Conservation (phyloP, 2,329 filamentous ascomycete species). For the Botrytis squamosa region DNA sequence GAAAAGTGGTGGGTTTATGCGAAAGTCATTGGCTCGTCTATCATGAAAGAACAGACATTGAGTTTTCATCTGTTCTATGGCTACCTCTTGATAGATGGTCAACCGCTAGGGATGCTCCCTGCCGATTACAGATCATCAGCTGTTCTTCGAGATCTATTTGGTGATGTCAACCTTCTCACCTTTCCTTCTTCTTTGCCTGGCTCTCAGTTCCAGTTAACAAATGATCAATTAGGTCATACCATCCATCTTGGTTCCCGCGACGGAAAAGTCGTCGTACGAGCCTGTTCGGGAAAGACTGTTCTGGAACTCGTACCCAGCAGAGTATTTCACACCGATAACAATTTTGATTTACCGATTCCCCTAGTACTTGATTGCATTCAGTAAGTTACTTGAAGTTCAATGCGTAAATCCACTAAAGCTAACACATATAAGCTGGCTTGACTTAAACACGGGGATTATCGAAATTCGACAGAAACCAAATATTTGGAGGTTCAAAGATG, state of each 20-base stretch:
- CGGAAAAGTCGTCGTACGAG: constrained; percentile 46
- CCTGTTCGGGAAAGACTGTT: constrained; percentile 32
- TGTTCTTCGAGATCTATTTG: constrained; percentile 53
- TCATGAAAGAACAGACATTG: constrained; percentile 37
- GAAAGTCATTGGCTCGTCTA: constrained; percentile 35
- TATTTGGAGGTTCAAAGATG: constrained; percentile 43
- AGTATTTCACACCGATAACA: constrained; percentile 33
- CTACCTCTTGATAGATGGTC: constrained; percentile 49
- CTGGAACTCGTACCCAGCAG: constrained; percentile 41
- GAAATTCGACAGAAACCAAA: constrained; percentile 50
- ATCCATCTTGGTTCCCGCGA: constrained; percentile 56
- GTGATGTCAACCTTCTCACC: constrained; percentile 49
- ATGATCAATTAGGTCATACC: constrained; percentile 41
- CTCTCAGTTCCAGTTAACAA: constrained; percentile 50
- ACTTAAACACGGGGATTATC: constrained; percentile 46
- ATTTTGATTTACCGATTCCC: constrained; percentile 50
- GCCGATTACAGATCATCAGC: constrained; percentile 46
- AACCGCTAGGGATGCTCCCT: constrained; percentile 53
- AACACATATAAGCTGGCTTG: constrained; percentile 47
- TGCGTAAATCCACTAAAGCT: neutral
- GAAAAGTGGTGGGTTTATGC: constrained; percentile 41
- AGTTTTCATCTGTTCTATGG: constrained; percentile 50
- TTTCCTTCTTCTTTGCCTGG: constrained; percentile 52
- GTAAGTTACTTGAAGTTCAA: neutral
- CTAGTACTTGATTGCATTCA: constrained; percentile 54